Evolutionary conservation across 2,329 filamentous ascomycete species (phyloP), one percentile per base, ranked within the genome.

Genomic region (Apiospora saccharicola): DNA sequence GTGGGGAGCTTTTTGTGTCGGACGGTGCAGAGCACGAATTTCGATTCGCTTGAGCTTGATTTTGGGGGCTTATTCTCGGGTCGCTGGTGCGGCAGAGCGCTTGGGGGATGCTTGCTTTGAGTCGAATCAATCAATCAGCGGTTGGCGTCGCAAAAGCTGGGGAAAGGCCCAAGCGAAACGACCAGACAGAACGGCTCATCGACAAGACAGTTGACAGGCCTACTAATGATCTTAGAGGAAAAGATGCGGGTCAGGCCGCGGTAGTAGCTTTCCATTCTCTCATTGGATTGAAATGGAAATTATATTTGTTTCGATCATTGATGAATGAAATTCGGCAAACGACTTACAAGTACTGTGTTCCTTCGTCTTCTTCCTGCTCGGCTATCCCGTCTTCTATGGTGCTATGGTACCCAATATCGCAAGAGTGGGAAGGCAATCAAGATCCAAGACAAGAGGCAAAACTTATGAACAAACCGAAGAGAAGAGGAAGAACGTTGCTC

Each of bases 331-430:
- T 37, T n/a, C 19, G 8, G 22, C 34, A 64, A 22, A 41, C 57
- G 34, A 41, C 57, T 64, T 41, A 64, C 57, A 64, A 64, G 57
- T 64, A n/a, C 57, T 64, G 57, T 64, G 57, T n/a, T 64, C 57
- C 57, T 64, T 64, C 57, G 46, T 49, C 22, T 57, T 57, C 51
- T 64, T 64, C 34, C 22, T 37, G 7, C 41, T 41, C 22, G n/a
- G 19, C n/a, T 64, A 41, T n/a, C 57, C 57, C 53, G 53, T 61
- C 57, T 41, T 64, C 57, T 41, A 64, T 37, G 34, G 34, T 64
- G 30, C 57, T 64, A 41, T 61, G 53, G 30, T 61, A 34, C 53
- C 53, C 34, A 22, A 30, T 37, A 4, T n/a, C 53, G 53, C 26
- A 22, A 49, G 30, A 61, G 53, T 61, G 53, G 30, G 26, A 37